These are phyloP conservation scores for Trifolium repens DNA, from an alignment of 306 rosid species.

Conservation along the genomic window DNA sequence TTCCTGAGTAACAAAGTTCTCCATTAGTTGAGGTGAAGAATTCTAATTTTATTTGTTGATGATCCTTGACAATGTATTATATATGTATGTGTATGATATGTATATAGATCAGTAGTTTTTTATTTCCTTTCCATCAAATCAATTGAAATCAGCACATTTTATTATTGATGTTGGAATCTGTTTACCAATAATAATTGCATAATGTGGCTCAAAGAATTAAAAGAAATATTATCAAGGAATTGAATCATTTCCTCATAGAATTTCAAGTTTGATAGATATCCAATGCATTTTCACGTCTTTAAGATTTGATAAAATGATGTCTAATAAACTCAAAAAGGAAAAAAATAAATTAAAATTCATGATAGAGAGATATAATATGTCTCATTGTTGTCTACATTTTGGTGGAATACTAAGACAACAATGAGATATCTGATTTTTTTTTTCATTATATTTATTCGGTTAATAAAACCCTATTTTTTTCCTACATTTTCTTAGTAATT, in stretches of 20 bases:
- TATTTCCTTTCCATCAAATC: background rate
- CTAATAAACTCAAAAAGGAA: too few relatives aligned
- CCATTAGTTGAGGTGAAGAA: constrained; percentile 40
- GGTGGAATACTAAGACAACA: too few relatives aligned
- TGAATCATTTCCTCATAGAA: background rate
- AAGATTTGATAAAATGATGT: background rate
- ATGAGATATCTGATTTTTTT: too few relatives aligned
- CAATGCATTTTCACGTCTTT: background rate
- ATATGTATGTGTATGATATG: constrained; percentile 24
- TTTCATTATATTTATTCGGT: too few relatives aligned
- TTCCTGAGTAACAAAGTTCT: constrained; percentile 26
- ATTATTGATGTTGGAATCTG: constrained; percentile 1
- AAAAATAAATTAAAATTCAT: too few relatives aligned
- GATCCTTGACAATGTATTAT: constrained; percentile 35
- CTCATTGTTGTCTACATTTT: too few relatives aligned
- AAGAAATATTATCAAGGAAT: background rate
- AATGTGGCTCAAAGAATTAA: constrained; percentile 1
- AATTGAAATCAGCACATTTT: background rate
- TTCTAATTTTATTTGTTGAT: constrained; percentile 28
- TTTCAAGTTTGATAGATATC: background rate
- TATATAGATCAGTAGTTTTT: background rate
- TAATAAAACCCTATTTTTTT: too few relatives aligned
- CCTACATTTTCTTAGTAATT: too few relatives aligned
- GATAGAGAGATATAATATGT: too few relatives aligned
- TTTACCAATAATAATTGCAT: background rate